These are phyloP conservation scores for Diversispora eburnea DNA, from an alignment of 192 early-diverging fungal genomes.

Conservation along the genomic window DNA sequence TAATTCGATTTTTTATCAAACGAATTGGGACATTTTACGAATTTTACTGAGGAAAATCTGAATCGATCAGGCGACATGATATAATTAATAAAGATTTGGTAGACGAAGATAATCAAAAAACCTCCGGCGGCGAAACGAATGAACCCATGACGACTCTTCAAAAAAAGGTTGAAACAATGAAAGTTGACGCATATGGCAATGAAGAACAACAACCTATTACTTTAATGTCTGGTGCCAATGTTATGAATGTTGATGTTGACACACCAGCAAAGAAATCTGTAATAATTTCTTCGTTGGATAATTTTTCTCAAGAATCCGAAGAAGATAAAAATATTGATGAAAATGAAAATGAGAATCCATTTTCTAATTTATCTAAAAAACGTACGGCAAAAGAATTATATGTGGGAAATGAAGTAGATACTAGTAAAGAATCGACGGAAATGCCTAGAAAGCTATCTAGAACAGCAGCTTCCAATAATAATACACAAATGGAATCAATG, in stretches of 20 bases:
- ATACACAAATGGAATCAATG: neutral
- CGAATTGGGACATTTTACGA: neutral
- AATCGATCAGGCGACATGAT: neutral
- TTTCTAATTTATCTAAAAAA: neutral
- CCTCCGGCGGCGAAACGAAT: neutral
- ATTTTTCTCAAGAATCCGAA: neutral
- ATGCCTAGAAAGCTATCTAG: neutral
- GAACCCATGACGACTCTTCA: neutral
- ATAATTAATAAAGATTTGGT: neutral
- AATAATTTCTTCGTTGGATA: neutral
- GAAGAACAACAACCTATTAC: neutral
- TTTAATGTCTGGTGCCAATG: neutral
- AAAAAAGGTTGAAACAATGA: constrained; percentile 11
- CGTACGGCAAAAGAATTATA: neutral
- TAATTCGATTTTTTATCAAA: neutral
- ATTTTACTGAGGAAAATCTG: neutral
- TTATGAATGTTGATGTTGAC: neutral
- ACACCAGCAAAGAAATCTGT: neutral
- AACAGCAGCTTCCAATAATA: neutral
- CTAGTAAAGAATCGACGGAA: neutral
- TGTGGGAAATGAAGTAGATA: neutral
- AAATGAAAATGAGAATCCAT: neutral
- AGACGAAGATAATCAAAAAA: neutral
- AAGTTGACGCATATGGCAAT: neutral
- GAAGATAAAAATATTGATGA: constrained; percentile 4